Conservation (phyloP, 2,329 filamentous ascomycete species). For the Apiospora rasikravindrae region DNA sequence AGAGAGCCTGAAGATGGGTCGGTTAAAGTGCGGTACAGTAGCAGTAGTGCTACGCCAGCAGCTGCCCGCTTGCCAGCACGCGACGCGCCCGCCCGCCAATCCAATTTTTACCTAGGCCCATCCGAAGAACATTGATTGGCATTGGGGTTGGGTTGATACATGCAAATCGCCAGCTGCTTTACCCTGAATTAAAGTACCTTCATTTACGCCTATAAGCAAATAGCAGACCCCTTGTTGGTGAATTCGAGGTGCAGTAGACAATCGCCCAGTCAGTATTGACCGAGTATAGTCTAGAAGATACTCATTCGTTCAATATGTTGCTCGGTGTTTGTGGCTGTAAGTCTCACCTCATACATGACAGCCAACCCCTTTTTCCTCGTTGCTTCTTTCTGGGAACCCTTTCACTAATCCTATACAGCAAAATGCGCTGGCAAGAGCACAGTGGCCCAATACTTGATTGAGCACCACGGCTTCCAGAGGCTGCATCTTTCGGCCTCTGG, state of each 20-base stretch:
- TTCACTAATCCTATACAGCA: conserved; percentile 54
- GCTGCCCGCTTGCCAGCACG: background rate
- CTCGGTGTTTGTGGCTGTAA: conserved; percentile 57
- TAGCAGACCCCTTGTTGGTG: background rate
- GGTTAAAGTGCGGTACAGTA: conserved; percentile 23
- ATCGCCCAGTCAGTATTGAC: background rate
- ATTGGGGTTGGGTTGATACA: background rate
- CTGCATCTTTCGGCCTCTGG: conserved; percentile 59
- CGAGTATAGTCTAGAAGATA: background rate
- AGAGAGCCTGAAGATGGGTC: background rate
- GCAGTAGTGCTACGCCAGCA: background rate
- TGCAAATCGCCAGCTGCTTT: background rate
- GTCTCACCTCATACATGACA: conserved; percentile 21
- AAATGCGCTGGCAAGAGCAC: conserved; percentile 94
- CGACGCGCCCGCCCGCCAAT: background rate
- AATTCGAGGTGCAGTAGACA: background rate
- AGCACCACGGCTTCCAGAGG: conserved; percentile 80
- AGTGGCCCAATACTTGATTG: conserved; percentile 84
- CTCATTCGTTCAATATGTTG: conserved; percentile 43
- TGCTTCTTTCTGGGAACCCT: conserved; percentile 23
- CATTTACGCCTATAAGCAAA: background rate
- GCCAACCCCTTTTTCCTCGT: background rate
- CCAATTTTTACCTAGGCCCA: conserved; percentile 6
- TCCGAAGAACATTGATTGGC: background rate
- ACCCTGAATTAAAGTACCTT: background rate